phyloP scores from a whole-genome alignment of 139 green algal genomes.

The Chlamydomonas incerta region DNA sequence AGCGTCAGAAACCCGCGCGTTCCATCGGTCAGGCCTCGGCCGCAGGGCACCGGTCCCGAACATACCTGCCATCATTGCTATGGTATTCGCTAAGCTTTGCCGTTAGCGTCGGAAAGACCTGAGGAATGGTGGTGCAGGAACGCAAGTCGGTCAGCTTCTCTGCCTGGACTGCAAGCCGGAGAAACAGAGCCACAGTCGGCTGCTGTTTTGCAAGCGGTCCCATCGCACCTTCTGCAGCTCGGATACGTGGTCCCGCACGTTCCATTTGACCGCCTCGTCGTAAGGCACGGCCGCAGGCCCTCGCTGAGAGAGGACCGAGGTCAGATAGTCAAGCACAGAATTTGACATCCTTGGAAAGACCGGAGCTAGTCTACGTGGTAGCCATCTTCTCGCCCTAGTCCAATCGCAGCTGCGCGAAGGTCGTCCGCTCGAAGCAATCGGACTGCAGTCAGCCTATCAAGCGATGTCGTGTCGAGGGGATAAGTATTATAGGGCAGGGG shows the following conservation, averaged over 20 bases:
- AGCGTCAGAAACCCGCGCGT: too few relatives aligned
- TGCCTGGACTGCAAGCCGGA: background rate
- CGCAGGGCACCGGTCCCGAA: too few relatives aligned
- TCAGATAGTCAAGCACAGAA: conserved; percentile 52
- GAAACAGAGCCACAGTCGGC: too few relatives aligned
- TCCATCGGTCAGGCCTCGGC: too few relatives aligned
- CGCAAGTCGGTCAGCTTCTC: background rate
- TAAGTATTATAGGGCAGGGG: too few relatives aligned
- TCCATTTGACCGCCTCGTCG: conserved; percentile 64
- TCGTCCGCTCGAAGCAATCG: too few relatives aligned
- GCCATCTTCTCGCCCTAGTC: too few relatives aligned
- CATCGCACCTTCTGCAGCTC: conserved; percentile 71
- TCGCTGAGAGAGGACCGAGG: conserved; percentile 57
- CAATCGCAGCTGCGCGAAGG: too few relatives aligned
- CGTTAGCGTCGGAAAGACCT: conserved; percentile 78
- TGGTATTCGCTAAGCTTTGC: conserved; percentile 68
- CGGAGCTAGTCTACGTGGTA: too few relatives aligned
- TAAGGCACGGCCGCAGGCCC: conserved; percentile 77
- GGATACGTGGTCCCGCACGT: conserved; percentile 76
- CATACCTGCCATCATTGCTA: conserved; percentile 71
- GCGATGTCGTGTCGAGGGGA: too few relatives aligned
- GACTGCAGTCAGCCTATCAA: too few relatives aligned
- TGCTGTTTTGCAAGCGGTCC: too few relatives aligned
- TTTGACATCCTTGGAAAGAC: background rate
- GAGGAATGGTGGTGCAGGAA: background rate